These are phyloP conservation scores for Pichia inconspicua DNA, from an alignment of 1,139 yeast genomes.

Conservation along the genomic window DNA sequence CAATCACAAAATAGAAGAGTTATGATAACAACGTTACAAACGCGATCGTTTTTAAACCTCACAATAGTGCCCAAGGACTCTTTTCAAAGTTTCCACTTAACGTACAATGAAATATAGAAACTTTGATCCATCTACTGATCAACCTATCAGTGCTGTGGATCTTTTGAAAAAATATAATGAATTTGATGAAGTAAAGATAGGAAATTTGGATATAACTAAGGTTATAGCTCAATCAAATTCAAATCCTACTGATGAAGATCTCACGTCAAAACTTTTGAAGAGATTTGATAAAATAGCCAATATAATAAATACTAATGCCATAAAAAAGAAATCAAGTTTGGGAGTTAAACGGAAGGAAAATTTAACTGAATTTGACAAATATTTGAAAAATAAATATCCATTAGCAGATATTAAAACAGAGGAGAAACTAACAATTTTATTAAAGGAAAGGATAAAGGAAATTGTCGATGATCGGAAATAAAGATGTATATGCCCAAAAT, in stretches of 20 bases:
- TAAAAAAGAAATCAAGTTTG: neutral
- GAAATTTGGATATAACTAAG: conserved; percentile 14
- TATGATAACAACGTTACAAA: neutral
- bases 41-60: neutral
- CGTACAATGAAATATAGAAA: conserved; percentile 13
- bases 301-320: conserved; percentile 1
- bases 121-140: conserved; percentile 14
- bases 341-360: neutral
- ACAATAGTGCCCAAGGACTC: too few species aligned
- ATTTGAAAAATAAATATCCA: conserved; percentile 11
- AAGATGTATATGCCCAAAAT: neutral
- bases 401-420: conserved; percentile 12
- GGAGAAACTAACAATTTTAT: conserved; percentile 28
- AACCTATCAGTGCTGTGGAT: conserved; percentile 14
- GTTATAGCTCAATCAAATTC: neutral
- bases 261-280: conserved; percentile 31
- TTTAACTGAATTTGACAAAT: conserved; percentile 17
- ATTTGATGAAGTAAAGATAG: neutral
- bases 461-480: conserved; percentile 2
- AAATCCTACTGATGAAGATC: conserved; percentile 2
- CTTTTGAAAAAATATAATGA: conserved; percentile 12
- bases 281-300: conserved; percentile 30
- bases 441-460: conserved; percentile 30
- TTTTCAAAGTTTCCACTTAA: too few species aligned
- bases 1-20: too few species aligned